These are phyloP conservation scores for Xylariaceae sp. DNA, from an alignment of 2,329 filamentous ascomycete genomes.

Conservation along the genomic window DNA sequence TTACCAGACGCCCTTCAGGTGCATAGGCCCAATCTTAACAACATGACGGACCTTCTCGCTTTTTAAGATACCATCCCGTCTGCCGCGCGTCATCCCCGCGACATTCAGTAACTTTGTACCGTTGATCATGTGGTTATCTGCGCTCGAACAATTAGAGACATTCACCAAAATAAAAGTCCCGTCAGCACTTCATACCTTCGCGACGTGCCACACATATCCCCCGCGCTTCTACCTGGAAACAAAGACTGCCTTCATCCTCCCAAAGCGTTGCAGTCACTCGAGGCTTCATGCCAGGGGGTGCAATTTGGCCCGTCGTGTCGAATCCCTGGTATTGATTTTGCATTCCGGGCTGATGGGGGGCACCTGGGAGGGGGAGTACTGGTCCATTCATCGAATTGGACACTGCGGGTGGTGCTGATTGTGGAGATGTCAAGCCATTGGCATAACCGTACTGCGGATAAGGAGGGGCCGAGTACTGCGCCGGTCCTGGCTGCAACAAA, in stretches of 20 bases:
- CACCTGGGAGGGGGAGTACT: constrained; percentile 67
- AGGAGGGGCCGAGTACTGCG: constrained; percentile 62
- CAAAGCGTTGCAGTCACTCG: constrained; percentile 93
- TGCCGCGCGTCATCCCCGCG: constrained; percentile 93
- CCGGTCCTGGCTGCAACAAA: constrained; percentile 67
- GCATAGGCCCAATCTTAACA: constrained; percentile 98
- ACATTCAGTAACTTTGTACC: constrained; percentile 96
- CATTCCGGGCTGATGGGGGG: constrained; percentile 45
- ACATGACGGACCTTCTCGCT: constrained; percentile 96
- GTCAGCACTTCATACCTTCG: constrained; percentile 60
- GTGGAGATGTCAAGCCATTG: constrained; percentile 78
- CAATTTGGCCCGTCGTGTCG: constrained; percentile 88
- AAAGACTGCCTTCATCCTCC: constrained; percentile 97
- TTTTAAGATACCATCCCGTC: constrained; percentile 93
- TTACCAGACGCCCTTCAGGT: constrained; percentile 95
- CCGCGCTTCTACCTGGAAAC: constrained; percentile 95
- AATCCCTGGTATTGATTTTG: constrained; percentile 56
- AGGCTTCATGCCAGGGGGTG: constrained; percentile 92
- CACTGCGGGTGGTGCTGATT: constrained; percentile 58
- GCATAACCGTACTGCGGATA: constrained; percentile 68
- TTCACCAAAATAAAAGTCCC: neutral
- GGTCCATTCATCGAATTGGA: constrained; percentile 64
- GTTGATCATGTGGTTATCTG: constrained; percentile 97
- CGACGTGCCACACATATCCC: constrained; percentile 92
- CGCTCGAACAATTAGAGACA: no score